Percentiles rank a stretch among this genome's conserved stretches.
Conservation (phyloP, 2,329 filamentous ascomycete species). For the Aspergillus novoparasiticus region DNA sequence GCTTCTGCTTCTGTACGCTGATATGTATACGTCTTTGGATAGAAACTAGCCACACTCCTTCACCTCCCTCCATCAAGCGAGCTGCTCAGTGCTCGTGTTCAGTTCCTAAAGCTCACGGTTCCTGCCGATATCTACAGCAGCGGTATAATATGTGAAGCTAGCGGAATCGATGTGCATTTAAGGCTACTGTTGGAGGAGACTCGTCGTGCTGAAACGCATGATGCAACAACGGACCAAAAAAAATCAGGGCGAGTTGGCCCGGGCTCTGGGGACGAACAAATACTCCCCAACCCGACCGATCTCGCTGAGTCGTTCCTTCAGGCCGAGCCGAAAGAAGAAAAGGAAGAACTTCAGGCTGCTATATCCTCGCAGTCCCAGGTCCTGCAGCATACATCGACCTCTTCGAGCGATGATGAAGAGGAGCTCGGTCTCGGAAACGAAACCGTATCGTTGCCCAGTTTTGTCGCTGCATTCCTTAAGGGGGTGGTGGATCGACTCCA, state of each 20-base stretch:
- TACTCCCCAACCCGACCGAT: conserved; percentile 59
- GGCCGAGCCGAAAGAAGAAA: conserved; percentile 60
- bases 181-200: conserved; percentile 53
- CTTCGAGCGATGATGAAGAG: conserved; percentile 52
- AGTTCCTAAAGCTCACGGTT: conserved; percentile 76
- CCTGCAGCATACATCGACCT: conserved; percentile 53
- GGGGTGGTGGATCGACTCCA: conserved; percentile 61
- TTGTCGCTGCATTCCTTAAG: conserved; percentile 61
- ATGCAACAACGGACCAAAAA: conserved; percentile 23
- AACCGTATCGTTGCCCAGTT: conserved; percentile 58
- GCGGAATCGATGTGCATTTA: conserved; percentile 75
- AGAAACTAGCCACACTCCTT: conserved; percentile 79
- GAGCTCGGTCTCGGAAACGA: conserved; percentile 56
- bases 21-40: conserved; percentile 20
- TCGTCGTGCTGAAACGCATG: conserved; percentile 34
- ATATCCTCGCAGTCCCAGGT: conserved; percentile 54
- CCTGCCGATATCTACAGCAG: conserved; percentile 86
- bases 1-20: conserved; percentile 21
- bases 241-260: conserved; percentile 23
- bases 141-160: conserved; percentile 77
- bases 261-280: conserved; percentile 29
- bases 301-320: conserved; percentile 64
- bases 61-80: conserved; percentile 72
- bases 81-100: conserved; percentile 73
- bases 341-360: conserved; percentile 60